These are phyloP conservation scores for Stemphylium vesicarium DNA, from an alignment of 2,329 filamentous ascomycete genomes.

Conservation along the genomic window DNA sequence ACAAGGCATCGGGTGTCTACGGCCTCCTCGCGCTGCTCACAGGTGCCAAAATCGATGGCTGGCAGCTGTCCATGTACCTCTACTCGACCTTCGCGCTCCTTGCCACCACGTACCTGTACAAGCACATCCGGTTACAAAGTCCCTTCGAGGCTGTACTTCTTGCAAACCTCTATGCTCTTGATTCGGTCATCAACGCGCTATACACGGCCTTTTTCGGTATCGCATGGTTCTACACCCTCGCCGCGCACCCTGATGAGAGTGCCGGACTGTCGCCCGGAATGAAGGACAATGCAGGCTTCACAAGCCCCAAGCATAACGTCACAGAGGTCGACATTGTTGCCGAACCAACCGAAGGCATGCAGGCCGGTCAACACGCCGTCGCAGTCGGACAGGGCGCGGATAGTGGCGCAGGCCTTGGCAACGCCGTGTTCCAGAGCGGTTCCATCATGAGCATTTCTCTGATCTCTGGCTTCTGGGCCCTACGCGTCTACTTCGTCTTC, in stretches of 20 bases:
- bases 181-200: conserved; percentile 79
- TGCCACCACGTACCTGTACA: conserved; percentile 72
- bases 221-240: conserved; percentile 83
- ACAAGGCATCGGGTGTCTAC: conserved; percentile 91
- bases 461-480: conserved; percentile 73
- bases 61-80: conserved; percentile 90
- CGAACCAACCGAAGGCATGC: conserved; percentile 53
- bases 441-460: conserved; percentile 78
- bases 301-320: conserved; percentile 66
- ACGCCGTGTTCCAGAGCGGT: conserved; percentile 69
- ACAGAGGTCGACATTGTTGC: conserved; percentile 62
- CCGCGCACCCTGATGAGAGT: conserved; percentile 57
- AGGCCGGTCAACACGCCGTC: conserved; percentile 60
- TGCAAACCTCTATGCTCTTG: conserved; percentile 84
- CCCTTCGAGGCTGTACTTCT: conserved; percentile 81
- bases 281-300: conserved; percentile 69
- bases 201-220: conserved; percentile 85
- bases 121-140: conserved; percentile 78
- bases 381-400: conserved; percentile 52
- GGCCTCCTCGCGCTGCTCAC: conserved; percentile 88
- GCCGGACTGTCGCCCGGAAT: conserved; percentile 60
- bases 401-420: conserved; percentile 59
- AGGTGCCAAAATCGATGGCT: conserved; percentile 78
- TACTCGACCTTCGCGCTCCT: conserved; percentile 78
- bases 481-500: conserved; percentile 83